Conservation (phyloP, 352 stramenopile species). For the Pythium catenulatum region DNA sequence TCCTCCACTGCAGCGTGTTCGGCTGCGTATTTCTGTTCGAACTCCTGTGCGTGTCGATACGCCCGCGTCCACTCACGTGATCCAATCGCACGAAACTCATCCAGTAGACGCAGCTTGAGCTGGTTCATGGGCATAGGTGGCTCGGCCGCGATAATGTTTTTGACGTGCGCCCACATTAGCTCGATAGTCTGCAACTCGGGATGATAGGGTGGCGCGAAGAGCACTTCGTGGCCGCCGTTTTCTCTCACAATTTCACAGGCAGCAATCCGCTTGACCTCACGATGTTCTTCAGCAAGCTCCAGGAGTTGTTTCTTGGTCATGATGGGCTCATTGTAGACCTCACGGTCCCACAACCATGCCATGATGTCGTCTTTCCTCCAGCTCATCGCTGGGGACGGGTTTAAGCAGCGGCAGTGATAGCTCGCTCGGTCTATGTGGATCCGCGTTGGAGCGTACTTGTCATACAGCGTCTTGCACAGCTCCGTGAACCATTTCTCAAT, state of each 20-base stretch:
- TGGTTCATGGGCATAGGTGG: too few species aligned
- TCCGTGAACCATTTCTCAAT: conserved; percentile 45
- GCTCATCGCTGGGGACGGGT: not conserved
- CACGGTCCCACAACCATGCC: not conserved
- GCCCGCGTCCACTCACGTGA: too few species aligned
- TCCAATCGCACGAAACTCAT: too few species aligned
- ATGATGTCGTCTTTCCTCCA: not conserved
- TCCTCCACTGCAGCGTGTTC: too few species aligned
- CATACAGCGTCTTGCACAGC: not conserved
- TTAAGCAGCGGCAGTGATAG: conserved; percentile 24
- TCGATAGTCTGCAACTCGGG: conserved; percentile 20
- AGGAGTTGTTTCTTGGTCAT: not conserved
- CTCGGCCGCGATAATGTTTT: not conserved
- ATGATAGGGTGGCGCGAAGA: conserved; percentile 6
- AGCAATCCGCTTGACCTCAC: not conserved
- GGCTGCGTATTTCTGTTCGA: too few species aligned
- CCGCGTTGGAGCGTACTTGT: not conserved
- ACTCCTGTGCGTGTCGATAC: too few species aligned
- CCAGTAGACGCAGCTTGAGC: too few species aligned
- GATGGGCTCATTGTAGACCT: not conserved
- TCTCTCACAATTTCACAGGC: not conserved
- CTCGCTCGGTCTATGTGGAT: conserved; percentile 36
- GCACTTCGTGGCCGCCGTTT: not conserved
- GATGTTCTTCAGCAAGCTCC: not conserved
- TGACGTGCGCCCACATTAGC: not conserved